A percentile compares a stretch with the other conserved stretches of the same genome.
These are phyloP conservation scores for Thecamonas trahens DNA, from an alignment of 78 protist species.

Conservation along the genomic window DNA sequence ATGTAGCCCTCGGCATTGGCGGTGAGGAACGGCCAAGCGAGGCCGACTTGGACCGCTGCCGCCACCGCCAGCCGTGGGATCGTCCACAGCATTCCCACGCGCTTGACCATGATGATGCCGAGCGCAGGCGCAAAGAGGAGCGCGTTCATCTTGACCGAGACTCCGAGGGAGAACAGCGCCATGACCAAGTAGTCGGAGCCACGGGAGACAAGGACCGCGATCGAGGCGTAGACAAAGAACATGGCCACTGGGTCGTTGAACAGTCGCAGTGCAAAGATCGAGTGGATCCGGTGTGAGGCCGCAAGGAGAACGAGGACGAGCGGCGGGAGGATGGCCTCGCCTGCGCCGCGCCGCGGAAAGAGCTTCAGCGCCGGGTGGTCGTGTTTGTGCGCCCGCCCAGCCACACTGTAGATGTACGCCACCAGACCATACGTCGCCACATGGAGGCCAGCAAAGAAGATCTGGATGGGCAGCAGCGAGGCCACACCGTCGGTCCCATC, in stretches of 20 bases:
- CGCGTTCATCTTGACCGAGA: constrained; percentile 85
- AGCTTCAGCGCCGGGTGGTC: background rate
- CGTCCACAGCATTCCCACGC: constrained; percentile 45
- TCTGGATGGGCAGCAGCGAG: constrained; percentile 48
- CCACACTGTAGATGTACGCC: constrained; percentile 24
- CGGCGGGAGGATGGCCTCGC: too few species aligned
- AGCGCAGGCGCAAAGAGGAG: constrained; percentile 73
- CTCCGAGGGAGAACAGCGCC: constrained; percentile 24
- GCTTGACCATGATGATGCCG: constrained; percentile 32
- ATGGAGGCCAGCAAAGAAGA: constrained; percentile 35
- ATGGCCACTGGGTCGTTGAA: constrained; percentile 84
- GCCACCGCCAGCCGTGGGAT: constrained; percentile 30
- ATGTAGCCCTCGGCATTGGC: constrained; percentile 45
- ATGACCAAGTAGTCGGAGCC: background rate
- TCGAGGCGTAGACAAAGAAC: constrained; percentile 47
- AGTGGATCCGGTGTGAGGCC: constrained; percentile 67
- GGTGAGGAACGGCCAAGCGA: constrained; percentile 73
- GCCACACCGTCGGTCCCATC: constrained; percentile 47
- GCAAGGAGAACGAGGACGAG: background rate
- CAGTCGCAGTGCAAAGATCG: constrained; percentile 78
- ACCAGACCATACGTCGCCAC: constrained; percentile 16
- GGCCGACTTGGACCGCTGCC: constrained; percentile 31
- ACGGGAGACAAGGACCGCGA: constrained; percentile 15
- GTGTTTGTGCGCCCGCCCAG: too few species aligned
- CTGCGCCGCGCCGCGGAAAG: background rate